Base-by-base conservation (phyloP, 495 filamentous ascomycete genomes). In the Neurospora sp. region DNA sequence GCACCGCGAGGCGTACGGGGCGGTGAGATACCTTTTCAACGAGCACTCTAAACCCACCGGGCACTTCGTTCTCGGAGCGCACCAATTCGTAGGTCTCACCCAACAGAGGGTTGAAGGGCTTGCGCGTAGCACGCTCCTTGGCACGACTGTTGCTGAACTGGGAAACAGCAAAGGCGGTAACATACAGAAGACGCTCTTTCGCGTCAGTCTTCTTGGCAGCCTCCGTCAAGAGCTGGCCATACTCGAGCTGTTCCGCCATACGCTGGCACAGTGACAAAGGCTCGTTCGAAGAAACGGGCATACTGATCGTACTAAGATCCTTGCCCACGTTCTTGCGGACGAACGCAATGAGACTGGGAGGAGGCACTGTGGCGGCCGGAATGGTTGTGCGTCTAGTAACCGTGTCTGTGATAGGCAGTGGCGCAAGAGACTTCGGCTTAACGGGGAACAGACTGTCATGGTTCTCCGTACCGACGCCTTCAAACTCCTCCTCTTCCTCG, bases 241-340 rank as follows among this genome's bases (percentile, higher is more conserved):
- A 99, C 80, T 99, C 96, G 70, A 97, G 75, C 78, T 93, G 89
- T 81, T 99, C 96, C 1, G 95, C 90, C 16, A 92, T 86, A 73
- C 96, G 91, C 80, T 99, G 96, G 4, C 97, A 86, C 4, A 95
- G 80, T 0, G 94, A 98, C 3, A 91, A 89, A 1, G 96, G 96
- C 79, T 99, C 96, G 81, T 99, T 99, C 23, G 95, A 90, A 27
- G 94, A 95, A 6, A 98, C 96, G 0, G 96, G 96, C 96, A 98
- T 99, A 41, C 93, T 92, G 79, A 98, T 94, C 5, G 93, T 94
- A 70, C 93, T 97, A 7, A 99, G 84, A 80, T 99, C 96, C 83
- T 98, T 98, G 76, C 96, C 96, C 14, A 98, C 96, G 75, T 99
- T 99, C 80, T 98, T 99, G 78, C 96, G 93, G 11, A 98, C 85